Conservation (phyloP, 176 grass and related monocot genomes). For the Eragrostis nindensis region DNA sequence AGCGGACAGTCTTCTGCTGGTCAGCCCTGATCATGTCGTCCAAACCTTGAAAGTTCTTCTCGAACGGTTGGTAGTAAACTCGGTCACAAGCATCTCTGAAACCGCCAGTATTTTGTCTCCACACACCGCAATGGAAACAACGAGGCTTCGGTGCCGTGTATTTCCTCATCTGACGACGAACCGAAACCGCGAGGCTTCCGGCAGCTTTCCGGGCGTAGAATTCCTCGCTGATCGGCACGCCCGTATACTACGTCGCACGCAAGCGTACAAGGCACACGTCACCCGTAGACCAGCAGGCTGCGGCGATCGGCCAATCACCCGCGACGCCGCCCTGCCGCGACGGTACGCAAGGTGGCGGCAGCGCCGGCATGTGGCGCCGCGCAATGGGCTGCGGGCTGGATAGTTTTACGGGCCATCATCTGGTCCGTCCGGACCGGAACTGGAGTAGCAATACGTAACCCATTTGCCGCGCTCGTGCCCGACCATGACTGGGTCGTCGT, state of each 20-base stretch:
- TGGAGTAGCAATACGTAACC: not conserved
- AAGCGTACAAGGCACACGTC: not conserved
- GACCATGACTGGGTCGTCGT: not conserved
- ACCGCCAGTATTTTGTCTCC: not conserved
- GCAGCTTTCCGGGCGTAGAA: not conserved
- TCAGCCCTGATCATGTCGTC: too few relatives aligned
- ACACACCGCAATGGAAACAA: too few relatives aligned
- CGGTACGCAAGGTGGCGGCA: not conserved
- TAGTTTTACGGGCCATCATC: too few relatives aligned
- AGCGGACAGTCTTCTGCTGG: not conserved
- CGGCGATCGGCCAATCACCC: too few relatives aligned
- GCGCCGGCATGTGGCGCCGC: not conserved
- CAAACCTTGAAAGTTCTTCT: not conserved
- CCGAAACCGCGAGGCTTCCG: not conserved
- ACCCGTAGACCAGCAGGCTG: not conserved
- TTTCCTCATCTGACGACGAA: too few relatives aligned
- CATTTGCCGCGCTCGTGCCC: not conserved
- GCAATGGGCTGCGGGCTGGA: too few relatives aligned
- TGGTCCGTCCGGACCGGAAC: too few relatives aligned
- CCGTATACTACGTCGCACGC: not conserved
- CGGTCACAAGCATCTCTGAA: not conserved
- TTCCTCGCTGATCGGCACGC: not conserved
- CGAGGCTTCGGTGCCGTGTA: too few relatives aligned
- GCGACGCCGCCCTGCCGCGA: too few relatives aligned
- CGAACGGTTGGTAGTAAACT: not conserved